Evolutionary conservation across 2,329 filamentous ascomycete species (phyloP).

Genomic region (Coniella lustricola): DNA sequence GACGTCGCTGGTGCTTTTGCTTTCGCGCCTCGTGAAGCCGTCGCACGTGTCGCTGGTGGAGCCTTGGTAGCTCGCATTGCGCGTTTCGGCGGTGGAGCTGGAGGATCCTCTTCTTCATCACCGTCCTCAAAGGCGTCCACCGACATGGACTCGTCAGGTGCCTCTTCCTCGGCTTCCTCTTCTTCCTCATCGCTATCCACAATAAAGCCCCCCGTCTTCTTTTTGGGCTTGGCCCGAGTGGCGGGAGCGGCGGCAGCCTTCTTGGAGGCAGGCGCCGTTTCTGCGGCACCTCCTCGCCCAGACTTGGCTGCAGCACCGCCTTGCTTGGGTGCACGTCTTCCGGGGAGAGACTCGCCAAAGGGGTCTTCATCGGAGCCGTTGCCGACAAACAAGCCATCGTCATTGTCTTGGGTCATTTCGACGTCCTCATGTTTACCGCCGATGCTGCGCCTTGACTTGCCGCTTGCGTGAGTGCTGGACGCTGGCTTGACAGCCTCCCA

Average conservation of each 20-base stretch:
- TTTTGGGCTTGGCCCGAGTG: constrained; percentile 36
- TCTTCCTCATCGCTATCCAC: constrained; percentile 32
- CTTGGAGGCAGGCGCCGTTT: constrained; percentile 35
- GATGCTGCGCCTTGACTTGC: constrained; percentile 32
- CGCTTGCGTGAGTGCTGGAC: constrained; percentile 18
- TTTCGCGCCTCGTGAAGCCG: constrained; percentile 28
- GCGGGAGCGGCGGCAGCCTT: constrained; percentile 39
- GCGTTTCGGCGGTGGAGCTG: constrained; percentile 32
- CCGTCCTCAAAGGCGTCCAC: constrained; percentile 28
- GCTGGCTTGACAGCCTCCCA: constrained; percentile 8
- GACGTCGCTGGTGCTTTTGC: constrained; percentile 20
- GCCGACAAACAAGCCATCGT: constrained; percentile 39
- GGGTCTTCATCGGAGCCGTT: constrained; percentile 22
- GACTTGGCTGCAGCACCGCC: constrained; percentile 23
- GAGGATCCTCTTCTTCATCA: constrained; percentile 29
- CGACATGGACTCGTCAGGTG: constrained; percentile 9
- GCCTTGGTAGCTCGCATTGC: constrained; percentile 18
- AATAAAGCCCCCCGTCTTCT: constrained; percentile 31
- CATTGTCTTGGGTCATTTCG: constrained; percentile 46
- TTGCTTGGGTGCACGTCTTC: constrained; percentile 23
- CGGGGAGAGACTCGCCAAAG: neutral
- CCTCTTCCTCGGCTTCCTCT: constrained; percentile 25
- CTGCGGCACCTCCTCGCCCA: constrained; percentile 26
- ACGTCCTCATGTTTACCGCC: constrained; percentile 46
- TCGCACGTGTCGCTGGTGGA: constrained; percentile 16